These are phyloP conservation scores for Penicillium paneum DNA, from an alignment of 2,329 filamentous ascomycete species.

Conservation along the genomic window DNA sequence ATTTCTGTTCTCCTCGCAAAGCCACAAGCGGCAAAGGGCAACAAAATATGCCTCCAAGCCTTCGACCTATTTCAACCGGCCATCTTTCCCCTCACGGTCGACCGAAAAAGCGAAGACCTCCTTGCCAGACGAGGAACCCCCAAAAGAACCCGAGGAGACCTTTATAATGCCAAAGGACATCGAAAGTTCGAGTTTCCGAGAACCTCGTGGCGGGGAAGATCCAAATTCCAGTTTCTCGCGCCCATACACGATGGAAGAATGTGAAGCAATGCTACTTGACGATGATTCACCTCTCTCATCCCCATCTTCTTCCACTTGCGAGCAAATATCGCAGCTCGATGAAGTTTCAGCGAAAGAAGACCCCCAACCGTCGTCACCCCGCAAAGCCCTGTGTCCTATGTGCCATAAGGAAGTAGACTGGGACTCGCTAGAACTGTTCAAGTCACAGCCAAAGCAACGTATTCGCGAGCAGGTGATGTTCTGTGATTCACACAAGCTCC, in stretches of 20 bases:
- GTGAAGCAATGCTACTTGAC: slow-evolving; percentile 15
- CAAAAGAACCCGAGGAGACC: slow-evolving; percentile 10
- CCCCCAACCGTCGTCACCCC: slow-evolving; percentile 7
- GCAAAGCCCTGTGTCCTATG: slow-evolving; percentile 58
- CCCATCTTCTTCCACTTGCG: slow-evolving; percentile 16
- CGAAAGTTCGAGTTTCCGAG: slow-evolving; percentile 13
- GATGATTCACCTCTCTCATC: slow-evolving; percentile 33
- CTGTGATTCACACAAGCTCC: slow-evolving; percentile 61
- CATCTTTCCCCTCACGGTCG: neutral
- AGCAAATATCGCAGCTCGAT: slow-evolving; percentile 19
- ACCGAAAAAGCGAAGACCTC: neutral
- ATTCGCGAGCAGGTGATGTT: slow-evolving; percentile 49
- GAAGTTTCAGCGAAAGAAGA: slow-evolving; percentile 2
- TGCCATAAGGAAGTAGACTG: slow-evolving; percentile 61
- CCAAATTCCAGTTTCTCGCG: slow-evolving; percentile 30
- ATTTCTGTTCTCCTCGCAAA: slow-evolving; percentile 7
- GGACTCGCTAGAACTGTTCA: slow-evolving; percentile 54
- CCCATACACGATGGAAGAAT: slow-evolving; percentile 22
- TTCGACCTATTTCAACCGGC: slow-evolving; percentile 8
- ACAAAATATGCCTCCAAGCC: slow-evolving; percentile 18
- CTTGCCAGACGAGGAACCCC: neutral
- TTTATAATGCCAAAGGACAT: slow-evolving; percentile 29
- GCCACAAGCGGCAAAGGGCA: slow-evolving; percentile 19
- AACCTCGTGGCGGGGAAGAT: slow-evolving; percentile 7
- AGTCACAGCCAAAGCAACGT: slow-evolving; percentile 34